Base-by-base conservation (phyloP, 2,329 filamentous ascomycete genomes). In the Ascochyta koolunga region DNA sequence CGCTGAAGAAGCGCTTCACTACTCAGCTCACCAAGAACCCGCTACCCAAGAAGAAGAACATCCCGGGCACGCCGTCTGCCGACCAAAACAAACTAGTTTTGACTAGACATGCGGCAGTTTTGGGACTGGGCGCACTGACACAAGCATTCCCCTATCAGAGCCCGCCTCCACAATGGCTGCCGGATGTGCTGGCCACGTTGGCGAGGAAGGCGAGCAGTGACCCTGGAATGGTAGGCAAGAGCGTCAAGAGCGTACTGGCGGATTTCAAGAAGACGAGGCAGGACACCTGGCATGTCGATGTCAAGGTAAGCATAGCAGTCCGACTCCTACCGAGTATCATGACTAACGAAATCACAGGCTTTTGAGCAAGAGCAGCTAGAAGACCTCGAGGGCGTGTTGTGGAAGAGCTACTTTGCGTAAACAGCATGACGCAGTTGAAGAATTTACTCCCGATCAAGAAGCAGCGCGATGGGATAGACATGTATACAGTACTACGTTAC, bases 221-320 rank as follows among this genome's bases (percentile, higher is more conserved):
- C 68, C 87, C 91, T 0, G 95, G 95, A 0, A 88, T 96, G 54
- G 93, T 99, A 49, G 95, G 95, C 2, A 96, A 96, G 77, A 95
- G 93, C 55, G 96, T 96, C 10, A 99, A 99, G 83, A 85, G 84
- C 16, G 93, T 97, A 31, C 80, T 99, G 61, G 92, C 92, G 57
- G 96, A 99, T 69, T 99, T 99, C 82, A 99, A 99, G 81, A 99
- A 99, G 85, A 99, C 95, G 39, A 87, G 95, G 73, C 95, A 99
- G 76, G 95, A 99, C 80, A 99, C 93, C 64, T 99, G 95, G 95
- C 89, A 89, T 68, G 93, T 96, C 56, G 95, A 99, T 79, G 91
- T 96, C 66, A 98, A 96, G 89, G 95, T 96, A 79, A 76, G 86
- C 53, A 13, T 19, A 18, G 21, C 21, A 22, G 6, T 27, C 32